Evolutionary conservation across 2,329 filamentous ascomycete species (phyloP).

Genomic region (Orbilia quercus): DNA sequence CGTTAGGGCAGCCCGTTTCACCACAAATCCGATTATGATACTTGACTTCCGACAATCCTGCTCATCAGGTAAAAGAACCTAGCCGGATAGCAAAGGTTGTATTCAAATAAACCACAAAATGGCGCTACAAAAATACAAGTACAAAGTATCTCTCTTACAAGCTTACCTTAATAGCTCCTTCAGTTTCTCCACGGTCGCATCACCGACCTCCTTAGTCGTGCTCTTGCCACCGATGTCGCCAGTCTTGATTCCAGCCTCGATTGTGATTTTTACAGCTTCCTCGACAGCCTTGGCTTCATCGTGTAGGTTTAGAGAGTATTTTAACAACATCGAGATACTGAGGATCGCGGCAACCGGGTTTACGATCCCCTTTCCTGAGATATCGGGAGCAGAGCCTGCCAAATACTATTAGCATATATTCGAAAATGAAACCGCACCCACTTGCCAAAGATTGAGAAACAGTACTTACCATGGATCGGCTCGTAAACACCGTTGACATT

Average conservation of each 20-base stretch:
- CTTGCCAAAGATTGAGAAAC: not conserved
- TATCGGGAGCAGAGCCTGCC: conserved; percentile 78
- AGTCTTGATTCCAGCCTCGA: conserved; percentile 82
- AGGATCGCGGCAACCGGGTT: conserved; percentile 93
- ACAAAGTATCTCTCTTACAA: not conserved
- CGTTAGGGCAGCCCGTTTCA: not conserved
- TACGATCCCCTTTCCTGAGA: conserved; percentile 83
- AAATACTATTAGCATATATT: conserved; percentile 18
- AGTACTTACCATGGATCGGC: conserved; percentile 84
- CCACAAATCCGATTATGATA: not conserved
- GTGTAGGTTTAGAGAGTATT: conserved; percentile 86
- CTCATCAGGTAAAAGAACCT: not conserved
- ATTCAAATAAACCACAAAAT: not conserved
- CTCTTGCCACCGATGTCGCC: conserved; percentile 84
- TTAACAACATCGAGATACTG: conserved; percentile 93
- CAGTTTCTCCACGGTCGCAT: conserved; percentile 73
- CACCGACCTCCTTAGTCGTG: conserved; percentile 81
- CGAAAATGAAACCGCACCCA: not conserved
- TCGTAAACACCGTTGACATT: conserved; percentile 96
- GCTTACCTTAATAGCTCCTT: conserved; percentile 51
- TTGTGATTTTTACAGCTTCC: conserved; percentile 79
- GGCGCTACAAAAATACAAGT: not conserved
- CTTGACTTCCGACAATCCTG: not conserved
- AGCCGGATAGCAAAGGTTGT: not conserved
- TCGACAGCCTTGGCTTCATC: conserved; percentile 82